These are phyloP conservation scores for Eucalyptus virginea DNA, from an alignment of 345 rosid species.

Conservation along the genomic window DNA sequence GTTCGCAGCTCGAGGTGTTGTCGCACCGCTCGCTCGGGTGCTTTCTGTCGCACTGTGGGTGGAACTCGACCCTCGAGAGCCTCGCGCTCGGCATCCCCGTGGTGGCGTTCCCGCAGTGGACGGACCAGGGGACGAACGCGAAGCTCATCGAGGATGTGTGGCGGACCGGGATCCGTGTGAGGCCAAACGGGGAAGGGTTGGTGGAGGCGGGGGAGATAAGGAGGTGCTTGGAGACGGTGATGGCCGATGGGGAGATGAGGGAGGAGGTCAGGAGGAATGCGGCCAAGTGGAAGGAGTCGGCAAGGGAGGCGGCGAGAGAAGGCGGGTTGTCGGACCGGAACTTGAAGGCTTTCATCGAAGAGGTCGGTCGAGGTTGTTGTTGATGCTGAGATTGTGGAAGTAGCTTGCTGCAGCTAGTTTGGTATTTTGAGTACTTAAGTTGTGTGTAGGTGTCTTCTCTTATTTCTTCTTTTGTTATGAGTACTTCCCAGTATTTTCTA, in stretches of 20 bases:
- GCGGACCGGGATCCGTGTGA: conserved; percentile 5
- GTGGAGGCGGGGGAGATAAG: conserved; percentile 8
- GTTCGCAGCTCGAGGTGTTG: conserved; percentile 48
- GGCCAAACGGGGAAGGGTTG: conserved; percentile 17
- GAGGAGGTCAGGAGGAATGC: conserved; percentile 25
- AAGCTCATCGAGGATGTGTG: conserved; percentile 45
- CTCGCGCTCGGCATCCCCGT: conserved; percentile 35
- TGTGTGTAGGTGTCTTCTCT: background rate
- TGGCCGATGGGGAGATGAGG: conserved; percentile 25
- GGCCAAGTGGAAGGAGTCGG: conserved; percentile 35
- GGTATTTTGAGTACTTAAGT: background rate
- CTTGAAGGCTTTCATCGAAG: conserved; percentile 36
- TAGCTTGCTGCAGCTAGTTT: background rate
- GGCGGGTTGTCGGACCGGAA: conserved; percentile 42
- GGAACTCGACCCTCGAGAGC: conserved; percentile 68
- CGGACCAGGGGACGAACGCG: conserved; percentile 46
- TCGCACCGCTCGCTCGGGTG: conserved; percentile 45
- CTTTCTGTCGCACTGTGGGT: conserved; percentile 59
- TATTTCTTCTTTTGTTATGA: too few species aligned
- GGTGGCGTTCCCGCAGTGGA: conserved; percentile 59
- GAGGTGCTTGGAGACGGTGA: too few species aligned
- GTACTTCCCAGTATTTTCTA: background rate
- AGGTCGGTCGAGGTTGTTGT: background rate
- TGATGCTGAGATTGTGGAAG: background rate
- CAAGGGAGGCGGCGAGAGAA: conserved; percentile 17